Percentiles rank a stretch among this genome's conserved stretches.
phyloP scores from a whole-genome alignment of 805 yeast species.

The Barnettozyma wickerhamii region DNA sequence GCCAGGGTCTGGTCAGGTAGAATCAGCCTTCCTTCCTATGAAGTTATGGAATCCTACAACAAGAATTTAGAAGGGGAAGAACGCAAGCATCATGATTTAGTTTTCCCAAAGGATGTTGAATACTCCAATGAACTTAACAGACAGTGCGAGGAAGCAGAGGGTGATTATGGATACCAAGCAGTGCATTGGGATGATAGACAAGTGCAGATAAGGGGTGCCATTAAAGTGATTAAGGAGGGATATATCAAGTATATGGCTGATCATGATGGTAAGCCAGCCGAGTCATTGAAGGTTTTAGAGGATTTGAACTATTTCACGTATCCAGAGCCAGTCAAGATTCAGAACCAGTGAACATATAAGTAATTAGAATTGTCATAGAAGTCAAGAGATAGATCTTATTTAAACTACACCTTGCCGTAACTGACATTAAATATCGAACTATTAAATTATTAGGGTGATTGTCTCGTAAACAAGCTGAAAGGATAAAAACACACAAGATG shows the following conservation, averaged over 20 bases:
- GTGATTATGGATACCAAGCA: conserved; percentile 42
- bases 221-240: conserved; percentile 41
- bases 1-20: conserved; percentile 59
- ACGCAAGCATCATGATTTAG: conserved; percentile 46
- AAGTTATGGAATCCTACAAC: conserved; percentile 44
- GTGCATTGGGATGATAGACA: conserved; percentile 49
- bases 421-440: no score
- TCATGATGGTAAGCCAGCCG: conserved; percentile 35
- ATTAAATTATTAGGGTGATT: not conserved
- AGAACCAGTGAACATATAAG: not conserved
- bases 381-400: no score
- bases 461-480: not conserved
- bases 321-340: conserved; percentile 12
- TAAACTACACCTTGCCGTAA: no score
- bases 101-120: conserved; percentile 53
- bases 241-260: conserved; percentile 36
- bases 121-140: conserved; percentile 46
- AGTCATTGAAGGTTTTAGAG: conserved; percentile 34
- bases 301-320: conserved; percentile 32
- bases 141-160: conserved; percentile 33
- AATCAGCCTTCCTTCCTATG: conserved; percentile 42
- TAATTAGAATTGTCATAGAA: no score
- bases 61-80: conserved; percentile 43
- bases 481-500: not conserved
- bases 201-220: conserved; percentile 37